These are phyloP conservation scores for Beauveria pseudobassiana DNA, from an alignment of 2,329 filamentous ascomycete genomes.

Conservation along the genomic window DNA sequence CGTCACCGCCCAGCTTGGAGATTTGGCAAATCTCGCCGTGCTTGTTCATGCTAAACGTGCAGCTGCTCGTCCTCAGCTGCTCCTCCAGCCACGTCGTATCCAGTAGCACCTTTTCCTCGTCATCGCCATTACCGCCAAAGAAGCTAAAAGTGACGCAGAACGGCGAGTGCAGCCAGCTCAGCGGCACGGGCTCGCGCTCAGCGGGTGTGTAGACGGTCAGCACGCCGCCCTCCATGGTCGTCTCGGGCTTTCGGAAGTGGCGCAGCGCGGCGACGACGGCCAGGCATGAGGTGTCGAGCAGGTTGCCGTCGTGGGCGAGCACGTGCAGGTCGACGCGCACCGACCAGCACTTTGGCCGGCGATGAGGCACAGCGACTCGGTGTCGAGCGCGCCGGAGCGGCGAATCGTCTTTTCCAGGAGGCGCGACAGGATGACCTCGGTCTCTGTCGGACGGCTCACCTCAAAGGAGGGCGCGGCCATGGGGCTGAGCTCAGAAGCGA, in stretches of 20 bases:
- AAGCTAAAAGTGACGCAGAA: conserved; percentile 88
- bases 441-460: conserved; percentile 71
- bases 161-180: conserved; percentile 87
- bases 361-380: conserved; percentile 89
- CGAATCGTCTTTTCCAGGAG: conserved; percentile 91
- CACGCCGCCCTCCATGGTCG: conserved; percentile 74
- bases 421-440: conserved; percentile 78
- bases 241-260: conserved; percentile 87
- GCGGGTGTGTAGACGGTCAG: conserved; percentile 77
- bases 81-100: conserved; percentile 71
- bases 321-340: conserved; percentile 89
- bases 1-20: conserved; percentile 78
- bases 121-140: conserved; percentile 63
- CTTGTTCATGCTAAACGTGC: conserved; percentile 79
- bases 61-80: conserved; percentile 63
- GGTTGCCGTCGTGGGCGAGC: conserved; percentile 81
- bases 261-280: conserved; percentile 81
- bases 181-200: conserved; percentile 81
- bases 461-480: conserved; percentile 91
- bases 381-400: conserved; percentile 85
- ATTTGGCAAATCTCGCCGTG: conserved; percentile 88
- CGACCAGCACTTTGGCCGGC: conserved; percentile 84
- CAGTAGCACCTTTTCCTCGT: conserved; percentile 44
- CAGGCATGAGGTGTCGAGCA: conserved; percentile 80
- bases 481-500: conserved; percentile 81